These are phyloP conservation scores for Sparassis latifolia DNA, from an alignment of 1,284 basidiomycete species.

Conservation along the genomic window DNA sequence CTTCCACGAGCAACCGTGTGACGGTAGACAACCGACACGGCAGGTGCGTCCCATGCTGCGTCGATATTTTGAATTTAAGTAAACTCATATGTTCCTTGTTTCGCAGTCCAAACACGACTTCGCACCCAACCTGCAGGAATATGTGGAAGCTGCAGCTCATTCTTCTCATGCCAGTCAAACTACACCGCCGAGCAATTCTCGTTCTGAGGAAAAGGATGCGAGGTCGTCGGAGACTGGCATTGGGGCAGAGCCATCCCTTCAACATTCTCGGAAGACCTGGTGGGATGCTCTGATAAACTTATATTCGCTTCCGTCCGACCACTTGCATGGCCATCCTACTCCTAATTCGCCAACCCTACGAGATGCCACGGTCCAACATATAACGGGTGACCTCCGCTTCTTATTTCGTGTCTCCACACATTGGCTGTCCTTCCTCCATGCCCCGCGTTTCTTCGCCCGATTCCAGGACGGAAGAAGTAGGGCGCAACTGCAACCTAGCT, in stretches of 20 bases:
- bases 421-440: conserved; percentile 68
- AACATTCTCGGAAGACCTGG: conserved; percentile 67
- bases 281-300: conserved; percentile 64
- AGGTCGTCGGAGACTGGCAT: conserved; percentile 16
- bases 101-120: no score
- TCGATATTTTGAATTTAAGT: no score
- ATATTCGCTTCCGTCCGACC: conserved; percentile 36
- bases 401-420: conserved; percentile 59
- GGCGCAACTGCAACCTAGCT: conserved; percentile 56
- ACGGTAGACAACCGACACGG: no score
- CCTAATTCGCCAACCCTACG: conserved; percentile 36
- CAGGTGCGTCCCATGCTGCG: no score
- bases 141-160: no score
- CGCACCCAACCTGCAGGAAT: no score
- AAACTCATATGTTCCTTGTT: no score
- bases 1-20: no score
- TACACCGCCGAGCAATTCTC: no score
- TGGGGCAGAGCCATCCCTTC: conserved; percentile 48
- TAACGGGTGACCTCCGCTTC: conserved; percentile 56
- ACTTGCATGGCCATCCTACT: conserved; percentile 22
- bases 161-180: no score
- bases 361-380: conserved; percentile 34
- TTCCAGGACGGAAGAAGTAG: conserved; percentile 50
- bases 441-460: conserved; percentile 56
- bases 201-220: no score